phyloP scores from a whole-genome alignment of 495 filamentous ascomycete species.

The Tricharina praecox region DNA sequence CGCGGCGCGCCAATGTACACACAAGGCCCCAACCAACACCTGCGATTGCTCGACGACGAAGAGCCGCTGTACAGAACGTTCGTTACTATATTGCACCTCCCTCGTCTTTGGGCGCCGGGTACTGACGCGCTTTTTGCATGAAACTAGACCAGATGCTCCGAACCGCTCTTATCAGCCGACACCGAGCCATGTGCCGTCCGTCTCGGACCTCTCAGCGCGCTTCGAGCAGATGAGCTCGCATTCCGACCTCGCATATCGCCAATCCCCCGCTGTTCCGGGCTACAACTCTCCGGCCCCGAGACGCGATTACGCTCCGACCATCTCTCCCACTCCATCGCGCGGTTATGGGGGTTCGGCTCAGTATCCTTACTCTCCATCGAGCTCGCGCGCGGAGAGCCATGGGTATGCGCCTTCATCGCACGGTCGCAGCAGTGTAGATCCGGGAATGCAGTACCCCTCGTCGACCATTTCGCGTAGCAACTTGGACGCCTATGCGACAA shows the following conservation, averaged over 20 bases:
- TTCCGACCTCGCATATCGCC: constrained; percentile 4
- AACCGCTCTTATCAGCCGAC: constrained; percentile 21
- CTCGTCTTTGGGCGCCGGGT: constrained; percentile 2
- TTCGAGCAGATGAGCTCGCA: background rate
- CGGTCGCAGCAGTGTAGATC: background rate
- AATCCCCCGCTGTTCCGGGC: constrained; percentile 8
- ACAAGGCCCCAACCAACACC: constrained; percentile 14
- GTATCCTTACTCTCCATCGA: background rate
- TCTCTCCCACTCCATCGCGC: constrained; percentile 11
- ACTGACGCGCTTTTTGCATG: background rate
- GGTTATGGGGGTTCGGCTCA: constrained; percentile 3
- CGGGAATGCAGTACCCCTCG: background rate
- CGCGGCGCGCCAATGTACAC: constrained; percentile 4
- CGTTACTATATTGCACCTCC: background rate
- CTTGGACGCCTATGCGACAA: constrained; percentile 9
- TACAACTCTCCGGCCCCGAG: constrained; percentile 13
- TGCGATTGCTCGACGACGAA: constrained; percentile 22
- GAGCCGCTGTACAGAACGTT: constrained; percentile 16
- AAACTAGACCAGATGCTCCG: constrained; percentile 15
- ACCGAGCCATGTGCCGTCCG: constrained; percentile 7
- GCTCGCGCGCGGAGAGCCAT: constrained; percentile 6
- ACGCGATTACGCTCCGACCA: constrained; percentile 10
- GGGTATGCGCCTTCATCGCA: constrained; percentile 19
- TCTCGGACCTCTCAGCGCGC: constrained; percentile 6
- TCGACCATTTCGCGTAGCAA: background rate